These are phyloP conservation scores for Chalciporus chontae DNA, from an alignment of 768 basidiomycete species.

Conservation along the genomic window DNA sequence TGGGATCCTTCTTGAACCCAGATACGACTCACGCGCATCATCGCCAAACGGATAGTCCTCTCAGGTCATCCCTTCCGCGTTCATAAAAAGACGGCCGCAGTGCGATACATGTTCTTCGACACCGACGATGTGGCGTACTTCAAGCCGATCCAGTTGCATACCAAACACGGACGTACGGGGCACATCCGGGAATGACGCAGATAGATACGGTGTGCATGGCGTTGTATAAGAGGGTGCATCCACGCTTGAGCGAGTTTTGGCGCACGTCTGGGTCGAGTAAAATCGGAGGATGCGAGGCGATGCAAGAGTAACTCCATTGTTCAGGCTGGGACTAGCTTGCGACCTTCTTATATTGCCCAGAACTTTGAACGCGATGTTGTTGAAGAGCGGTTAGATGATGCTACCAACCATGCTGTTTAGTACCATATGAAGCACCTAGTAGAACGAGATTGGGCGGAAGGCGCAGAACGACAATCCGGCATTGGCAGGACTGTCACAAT, in stretches of 20 bases:
- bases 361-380: too few species aligned
- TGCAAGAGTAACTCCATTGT: conserved; percentile 17
- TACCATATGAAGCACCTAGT: too few species aligned
- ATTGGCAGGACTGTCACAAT: too few species aligned
- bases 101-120: conserved; percentile 99
- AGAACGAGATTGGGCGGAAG: too few species aligned
- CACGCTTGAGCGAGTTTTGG: conserved; percentile 75
- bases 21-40: conserved; percentile 90
- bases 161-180: conserved; percentile 85
- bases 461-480: too few species aligned
- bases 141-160: conserved; percentile 89
- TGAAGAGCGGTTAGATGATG: too few species aligned
- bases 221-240: conserved; percentile 92
- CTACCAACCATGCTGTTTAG: too few species aligned
- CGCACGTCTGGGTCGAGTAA: conserved; percentile 12
- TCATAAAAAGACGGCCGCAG: conserved; percentile 94
- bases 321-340: too few species aligned
- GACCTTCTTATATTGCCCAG: too few species aligned
- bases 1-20: conserved; percentile 81
- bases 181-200: conserved; percentile 90
- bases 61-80: conserved; percentile 97
- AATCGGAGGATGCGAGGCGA: neutral
- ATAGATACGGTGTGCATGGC: conserved; percentile 98
- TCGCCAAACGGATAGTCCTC: conserved; percentile 91
- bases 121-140: conserved; percentile 90